phyloP scores from a whole-genome alignment of 2,329 filamentous ascomycete species.

The Clarireedia hainanense region DNA sequence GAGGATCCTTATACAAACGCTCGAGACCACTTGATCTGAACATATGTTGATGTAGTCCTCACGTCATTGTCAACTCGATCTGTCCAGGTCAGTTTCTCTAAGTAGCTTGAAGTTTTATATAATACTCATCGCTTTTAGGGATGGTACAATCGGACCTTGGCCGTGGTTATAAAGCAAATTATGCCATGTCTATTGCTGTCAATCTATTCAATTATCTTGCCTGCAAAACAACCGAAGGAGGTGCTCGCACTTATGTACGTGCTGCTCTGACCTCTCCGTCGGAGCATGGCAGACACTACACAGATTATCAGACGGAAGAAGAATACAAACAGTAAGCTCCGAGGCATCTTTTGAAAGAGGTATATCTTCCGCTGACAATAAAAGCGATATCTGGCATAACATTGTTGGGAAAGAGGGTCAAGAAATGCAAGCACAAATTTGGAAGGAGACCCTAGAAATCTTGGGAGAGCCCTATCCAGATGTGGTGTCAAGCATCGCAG shows the following conservation, averaged over 20 bases:
- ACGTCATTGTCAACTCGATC: slow-evolving; percentile 21
- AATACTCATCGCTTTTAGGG: slow-evolving; percentile 9
- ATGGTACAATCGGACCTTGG: slow-evolving; percentile 22
- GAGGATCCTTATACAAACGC: not conserved
- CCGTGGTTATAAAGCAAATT: slow-evolving; percentile 17
- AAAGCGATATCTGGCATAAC: slow-evolving; percentile 18
- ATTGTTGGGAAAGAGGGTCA: slow-evolving; percentile 18
- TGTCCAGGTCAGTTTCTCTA: slow-evolving; percentile 15
- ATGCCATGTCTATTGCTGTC: slow-evolving; percentile 9
- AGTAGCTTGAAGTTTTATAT: not conserved
- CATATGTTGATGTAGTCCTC: slow-evolving; percentile 10
- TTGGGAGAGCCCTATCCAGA: slow-evolving; percentile 14
- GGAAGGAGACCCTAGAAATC: slow-evolving; percentile 21
- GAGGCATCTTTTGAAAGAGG: too few species aligned
- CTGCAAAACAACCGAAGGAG: slow-evolving; percentile 27
- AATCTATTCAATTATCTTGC: slow-evolving; percentile 15
- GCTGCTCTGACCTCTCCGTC: slow-evolving; percentile 21
- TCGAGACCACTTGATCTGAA: not conserved
- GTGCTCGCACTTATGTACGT: slow-evolving; percentile 26
- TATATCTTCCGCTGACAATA: not conserved
- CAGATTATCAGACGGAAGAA: slow-evolving; percentile 18
- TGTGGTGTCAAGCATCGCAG: not conserved
- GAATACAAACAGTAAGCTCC: slow-evolving; percentile 20
- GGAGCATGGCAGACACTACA: slow-evolving; percentile 23
- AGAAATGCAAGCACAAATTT: slow-evolving; percentile 22